Percentiles rank a stretch among this genome's conserved stretches.
Evolutionary conservation across 1,284 basidiomycete species (phyloP).

Genomic region (Moniliella sp.): DNA sequence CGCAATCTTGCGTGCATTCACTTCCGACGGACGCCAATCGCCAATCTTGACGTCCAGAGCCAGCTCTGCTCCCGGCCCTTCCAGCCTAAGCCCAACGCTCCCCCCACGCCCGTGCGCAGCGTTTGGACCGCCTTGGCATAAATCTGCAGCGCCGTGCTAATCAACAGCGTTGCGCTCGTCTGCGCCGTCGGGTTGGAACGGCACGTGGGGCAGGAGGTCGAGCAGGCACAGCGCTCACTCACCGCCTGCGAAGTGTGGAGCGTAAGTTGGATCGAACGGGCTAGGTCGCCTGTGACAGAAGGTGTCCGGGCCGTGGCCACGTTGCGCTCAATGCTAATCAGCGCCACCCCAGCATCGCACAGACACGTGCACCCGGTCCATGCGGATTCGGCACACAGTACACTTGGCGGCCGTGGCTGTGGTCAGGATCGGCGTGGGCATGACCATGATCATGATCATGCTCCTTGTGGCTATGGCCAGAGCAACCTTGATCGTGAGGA

Average conservation of each 20-base stretch:
- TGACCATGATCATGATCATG: no score
- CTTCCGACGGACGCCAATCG: conserved; percentile 11
- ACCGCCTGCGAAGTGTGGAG: conserved; percentile 24
- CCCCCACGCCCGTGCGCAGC: conserved; percentile 8
- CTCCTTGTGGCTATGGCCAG: no score
- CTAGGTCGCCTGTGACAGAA: background rate
- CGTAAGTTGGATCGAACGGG: conserved; percentile 17
- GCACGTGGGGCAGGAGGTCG: conserved; percentile 27
- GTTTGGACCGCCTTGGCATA: conserved; percentile 26
- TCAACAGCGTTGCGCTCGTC: conserved; percentile 15
- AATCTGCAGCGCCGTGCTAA: conserved; percentile 29
- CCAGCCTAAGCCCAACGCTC: background rate
- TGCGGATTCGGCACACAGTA: conserved; percentile 29
- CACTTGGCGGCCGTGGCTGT: no score
- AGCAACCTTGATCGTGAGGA: no score
- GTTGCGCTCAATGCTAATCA: conserved; percentile 15
- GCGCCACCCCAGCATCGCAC: conserved; percentile 20
- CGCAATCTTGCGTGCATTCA: conserved; percentile 26
- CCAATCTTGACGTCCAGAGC: conserved; percentile 22
- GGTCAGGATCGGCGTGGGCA: no score
- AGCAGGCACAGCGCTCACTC: conserved; percentile 22
- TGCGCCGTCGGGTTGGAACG: conserved; percentile 16
- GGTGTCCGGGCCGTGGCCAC: conserved; percentile 1
- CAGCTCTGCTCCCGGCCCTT: background rate
- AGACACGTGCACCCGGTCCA: conserved; percentile 28